Base-by-base conservation (phyloP, 1,284 basidiomycete genomes). In the Tetrapyrgos nigripes region DNA sequence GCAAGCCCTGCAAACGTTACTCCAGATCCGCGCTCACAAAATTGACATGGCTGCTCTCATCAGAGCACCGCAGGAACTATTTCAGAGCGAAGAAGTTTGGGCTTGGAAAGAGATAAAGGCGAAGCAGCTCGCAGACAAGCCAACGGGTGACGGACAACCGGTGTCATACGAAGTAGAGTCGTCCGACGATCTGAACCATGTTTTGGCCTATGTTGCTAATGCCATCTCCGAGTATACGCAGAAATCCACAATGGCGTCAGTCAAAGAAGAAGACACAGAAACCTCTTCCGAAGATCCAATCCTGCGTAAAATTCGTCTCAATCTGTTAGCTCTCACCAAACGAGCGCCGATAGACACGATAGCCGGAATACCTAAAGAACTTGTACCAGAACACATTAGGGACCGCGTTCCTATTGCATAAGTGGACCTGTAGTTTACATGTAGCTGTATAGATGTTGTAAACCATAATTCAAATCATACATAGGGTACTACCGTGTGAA, bases 11-110 rank as follows among this genome's bases (percentile, higher is more conserved):
- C 69, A 77, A 3, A 70, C 75, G 8, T 73, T 86, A 23, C 70
- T 71, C 35, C 75, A 79, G 24, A 76, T 85, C 49, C 63, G 73
- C 13, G 66, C 75, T 19, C 78, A 82, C 50, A 83, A 80, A 63
- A 80, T 92, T 56, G 90, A 92, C 69, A 88, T 92, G 80, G 83
- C 80, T 2, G 74, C 85, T 17, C 76, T 92, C 45, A 85, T 92
- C 57, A 81, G 76, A 49, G 66, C 69, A 1, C 87, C 89, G 0
- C 80, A 83, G 28, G 90, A 92, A 69, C 69, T 92, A 31, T 86
- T 85, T 61, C 70, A 78, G 50, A 88, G 88, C 60, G 86, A 89
- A 64, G 78, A 80, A 59, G 85, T 81, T 63, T 88, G 86, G 86
- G 78, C 76, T 5, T 82, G 79, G 62, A 81, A 77, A 70, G 68